Evolutionary conservation across 495 filamentous ascomycete genomes (phyloP).

Genomic region (Gamarada debralockiae): DNA sequence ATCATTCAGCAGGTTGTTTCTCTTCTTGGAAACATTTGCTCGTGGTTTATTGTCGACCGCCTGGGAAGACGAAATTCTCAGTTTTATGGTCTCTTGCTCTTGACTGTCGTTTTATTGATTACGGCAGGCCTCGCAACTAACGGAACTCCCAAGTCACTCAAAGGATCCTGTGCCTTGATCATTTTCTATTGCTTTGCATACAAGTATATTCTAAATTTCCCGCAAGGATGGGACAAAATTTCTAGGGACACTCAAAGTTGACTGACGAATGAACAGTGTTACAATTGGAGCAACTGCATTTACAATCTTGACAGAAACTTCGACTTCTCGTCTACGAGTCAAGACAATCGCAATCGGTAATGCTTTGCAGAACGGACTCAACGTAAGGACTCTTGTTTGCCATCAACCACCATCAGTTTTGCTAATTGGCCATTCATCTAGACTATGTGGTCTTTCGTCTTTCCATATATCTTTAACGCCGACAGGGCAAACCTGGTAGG

Average conservation of each 20-base stretch:
- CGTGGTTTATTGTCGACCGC: conserved; percentile 29
- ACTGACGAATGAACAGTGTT: no score
- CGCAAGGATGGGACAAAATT: no score
- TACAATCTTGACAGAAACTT: conserved; percentile 27
- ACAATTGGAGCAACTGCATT: conserved; percentile 33
- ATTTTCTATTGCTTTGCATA: conserved; percentile 28
- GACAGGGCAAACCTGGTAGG: conserved; percentile 28
- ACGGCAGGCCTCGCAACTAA: conserved; percentile 25
- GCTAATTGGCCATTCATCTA: no score
- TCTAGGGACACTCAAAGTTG: no score
- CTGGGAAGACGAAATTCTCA: conserved; percentile 27
- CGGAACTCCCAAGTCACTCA: conserved; percentile 17
- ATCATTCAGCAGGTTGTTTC: conserved; percentile 32
- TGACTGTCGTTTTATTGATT: conserved; percentile 28
- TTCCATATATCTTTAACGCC: conserved; percentile 29
- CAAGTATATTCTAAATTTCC: no score
- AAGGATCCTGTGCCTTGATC: conserved; percentile 25
- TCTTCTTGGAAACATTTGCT: conserved; percentile 28
- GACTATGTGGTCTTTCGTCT: conserved; percentile 31
- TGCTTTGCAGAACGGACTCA: conserved; percentile 26
- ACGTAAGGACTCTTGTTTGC: no score
- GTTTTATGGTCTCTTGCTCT: conserved; percentile 24
- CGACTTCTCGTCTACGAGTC: conserved; percentile 27
- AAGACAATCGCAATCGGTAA: conserved; percentile 32
- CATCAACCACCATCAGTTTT: no score